Percentiles rank a stretch among this genome's conserved stretches.
Evolutionary conservation across 768 basidiomycete species (phyloP).

Genomic region (Pisolithus tinctorius): DNA sequence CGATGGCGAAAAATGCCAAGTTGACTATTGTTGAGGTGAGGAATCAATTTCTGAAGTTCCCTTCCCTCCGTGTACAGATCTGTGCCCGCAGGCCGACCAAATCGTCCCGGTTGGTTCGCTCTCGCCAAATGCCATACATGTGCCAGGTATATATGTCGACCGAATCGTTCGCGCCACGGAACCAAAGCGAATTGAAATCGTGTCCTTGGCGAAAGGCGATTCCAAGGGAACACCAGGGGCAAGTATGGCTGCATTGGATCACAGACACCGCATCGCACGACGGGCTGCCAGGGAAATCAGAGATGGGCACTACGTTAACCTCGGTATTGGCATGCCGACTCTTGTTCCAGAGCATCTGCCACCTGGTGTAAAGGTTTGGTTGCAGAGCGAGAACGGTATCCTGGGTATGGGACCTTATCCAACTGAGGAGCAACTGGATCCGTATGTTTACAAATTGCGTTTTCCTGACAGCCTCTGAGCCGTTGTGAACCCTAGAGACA

Average conservation of each 20-base stretch:
- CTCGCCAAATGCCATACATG: conserved; percentile 74
- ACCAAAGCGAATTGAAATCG: conserved; percentile 72
- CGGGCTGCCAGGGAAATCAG: conserved; percentile 87
- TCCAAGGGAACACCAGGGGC: conserved; percentile 21
- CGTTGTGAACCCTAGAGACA: conserved; percentile 41
- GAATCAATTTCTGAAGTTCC: conserved; percentile 4
- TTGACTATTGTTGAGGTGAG: conserved; percentile 85
- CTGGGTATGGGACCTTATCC: conserved; percentile 91
- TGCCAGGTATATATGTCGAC: conserved; percentile 84
- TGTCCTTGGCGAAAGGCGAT: conserved; percentile 55
- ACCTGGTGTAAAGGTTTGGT: conserved; percentile 72
- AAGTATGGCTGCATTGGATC: conserved; percentile 41
- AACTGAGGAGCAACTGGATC: conserved; percentile 68
- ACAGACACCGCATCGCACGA: conserved; percentile 70
- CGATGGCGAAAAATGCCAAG: conserved; percentile 86
- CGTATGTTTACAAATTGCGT: conserved; percentile 42
- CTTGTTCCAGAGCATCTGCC: conserved; percentile 76
- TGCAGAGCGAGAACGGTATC: conserved; percentile 89
- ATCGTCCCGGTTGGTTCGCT: conserved; percentile 81
- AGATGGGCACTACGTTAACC: conserved; percentile 82
- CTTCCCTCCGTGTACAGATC: neutral
- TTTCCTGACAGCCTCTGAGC: neutral
- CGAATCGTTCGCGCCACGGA: conserved; percentile 75
- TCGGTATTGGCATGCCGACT: conserved; percentile 90
- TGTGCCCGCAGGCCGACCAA: conserved; percentile 63